phyloP scores from a whole-genome alignment of 2,329 filamentous ascomycete species.

The Monosporascus sp. region DNA sequence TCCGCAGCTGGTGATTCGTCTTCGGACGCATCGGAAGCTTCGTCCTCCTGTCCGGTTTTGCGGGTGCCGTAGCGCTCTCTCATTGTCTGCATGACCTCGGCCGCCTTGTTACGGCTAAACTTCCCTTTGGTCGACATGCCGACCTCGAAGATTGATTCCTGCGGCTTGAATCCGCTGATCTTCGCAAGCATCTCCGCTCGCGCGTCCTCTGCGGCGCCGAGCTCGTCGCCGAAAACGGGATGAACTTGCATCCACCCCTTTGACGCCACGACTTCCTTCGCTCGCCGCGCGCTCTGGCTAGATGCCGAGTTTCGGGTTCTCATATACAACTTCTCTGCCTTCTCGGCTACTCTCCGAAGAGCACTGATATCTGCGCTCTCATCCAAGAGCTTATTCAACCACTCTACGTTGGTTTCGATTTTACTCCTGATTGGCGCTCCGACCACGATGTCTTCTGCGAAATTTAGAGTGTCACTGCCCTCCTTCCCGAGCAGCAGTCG shows the following conservation, averaged over 20 bases:
- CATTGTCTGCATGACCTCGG: conserved; percentile 69
- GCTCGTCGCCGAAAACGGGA: conserved; percentile 70
- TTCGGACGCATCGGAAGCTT: conserved; percentile 30
- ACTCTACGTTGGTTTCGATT: conserved; percentile 73
- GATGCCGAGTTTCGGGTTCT: conserved; percentile 88
- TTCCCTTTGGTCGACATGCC: conserved; percentile 61
- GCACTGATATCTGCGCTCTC: conserved; percentile 69
- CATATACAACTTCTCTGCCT: conserved; percentile 90
- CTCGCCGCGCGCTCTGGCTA: conserved; percentile 80
- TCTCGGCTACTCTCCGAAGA: conserved; percentile 68
- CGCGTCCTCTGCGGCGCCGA: conserved; percentile 60
- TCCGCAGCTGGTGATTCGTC: conserved; percentile 14
- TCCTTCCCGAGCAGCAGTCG: conserved; percentile 71
- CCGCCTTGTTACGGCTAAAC: conserved; percentile 44
- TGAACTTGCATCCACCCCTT: conserved; percentile 71
- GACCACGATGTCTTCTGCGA: conserved; percentile 76
- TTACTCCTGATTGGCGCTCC: conserved; percentile 69
- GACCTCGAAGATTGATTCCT: conserved; percentile 96
- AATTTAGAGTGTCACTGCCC: conserved; percentile 56
- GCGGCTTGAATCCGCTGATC: conserved; percentile 82
- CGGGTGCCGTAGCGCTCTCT: conserved; percentile 63
- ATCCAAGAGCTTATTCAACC: conserved; percentile 71
- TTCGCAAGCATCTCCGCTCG: conserved; percentile 82
- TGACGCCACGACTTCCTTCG: conserved; percentile 69
- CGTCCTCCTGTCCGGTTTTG: conserved; percentile 38